Base-by-base conservation (phyloP, 129 eudicot genomes). In the Tagetes patula region DNA sequence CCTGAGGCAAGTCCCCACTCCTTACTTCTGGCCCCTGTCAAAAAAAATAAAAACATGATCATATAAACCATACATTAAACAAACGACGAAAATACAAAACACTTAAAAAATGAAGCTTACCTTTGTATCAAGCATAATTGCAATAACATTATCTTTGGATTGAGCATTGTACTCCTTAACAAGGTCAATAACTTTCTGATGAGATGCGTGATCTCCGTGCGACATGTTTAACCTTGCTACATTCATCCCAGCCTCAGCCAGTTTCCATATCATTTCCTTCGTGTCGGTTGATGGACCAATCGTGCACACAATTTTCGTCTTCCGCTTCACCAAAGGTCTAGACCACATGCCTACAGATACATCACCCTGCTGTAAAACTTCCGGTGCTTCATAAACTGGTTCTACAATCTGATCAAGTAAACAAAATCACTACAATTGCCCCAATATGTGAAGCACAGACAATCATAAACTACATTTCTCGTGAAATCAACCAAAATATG, bases 241-340 rank as follows among this genome's bases (percentile, higher is more conserved):
- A 77, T 93, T 93, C 96, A 93, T 93, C 53, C 98, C 98, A 53
- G 96, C 95, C 84, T 93, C 96, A 53, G 98, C 98, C 73, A 93
- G 80, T 80, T 93, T 93, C 98, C 98, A 90, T 80, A 93, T 93
- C 96, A 93, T 93, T 77, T 93, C 96, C 36, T 84, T 83, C 11
- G 96, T 90, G 88, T 93, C 77, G 50, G 98, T 87, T 27, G 98
- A 93, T 58, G 98, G 98, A 79, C 98, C 98, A 56, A 92, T 92
- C 13, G 98, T 92, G 86, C 98, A 92, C 46, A 92, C 98, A 52
- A 92, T 89, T 80, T 93, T 93, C 6, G 98, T 90, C 83, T 93
- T 93, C 6, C 98, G 85, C 65, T 89, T 87, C 27, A 93, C 95
- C 45, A 77, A 77, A 12, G 98, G 96, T 85, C 89, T 90, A 31